phyloP scores from a whole-genome alignment of 495 filamentous ascomycete genomes.

The Aspergillus ostianus region DNA sequence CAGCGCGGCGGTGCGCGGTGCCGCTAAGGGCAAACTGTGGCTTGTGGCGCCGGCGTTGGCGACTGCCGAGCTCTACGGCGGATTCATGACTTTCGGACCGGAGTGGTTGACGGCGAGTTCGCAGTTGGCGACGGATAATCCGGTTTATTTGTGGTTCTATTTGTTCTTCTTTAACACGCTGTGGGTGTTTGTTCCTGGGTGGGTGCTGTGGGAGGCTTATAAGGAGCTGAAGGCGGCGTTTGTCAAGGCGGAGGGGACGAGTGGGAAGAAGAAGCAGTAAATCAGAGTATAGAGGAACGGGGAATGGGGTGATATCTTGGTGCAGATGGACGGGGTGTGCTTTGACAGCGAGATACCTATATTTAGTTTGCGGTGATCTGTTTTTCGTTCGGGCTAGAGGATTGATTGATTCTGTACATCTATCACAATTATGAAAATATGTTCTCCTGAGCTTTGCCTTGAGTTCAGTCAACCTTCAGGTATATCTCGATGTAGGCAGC shows the following conservation, averaged over 20 bases:
- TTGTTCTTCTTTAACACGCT: constrained; percentile 88
- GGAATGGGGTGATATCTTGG: neutral
- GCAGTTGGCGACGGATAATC: constrained; percentile 77
- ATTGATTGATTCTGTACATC: neutral
- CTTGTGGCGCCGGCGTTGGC: constrained; percentile 73
- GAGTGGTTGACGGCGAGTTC: constrained; percentile 82
- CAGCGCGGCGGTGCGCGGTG: constrained; percentile 17
- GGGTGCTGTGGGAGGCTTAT: constrained; percentile 68
- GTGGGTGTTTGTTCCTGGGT: constrained; percentile 81
- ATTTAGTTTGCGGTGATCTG: neutral
- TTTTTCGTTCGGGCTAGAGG: neutral
- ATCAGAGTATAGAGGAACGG: too few species aligned
- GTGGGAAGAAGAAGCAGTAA: constrained; percentile 1
- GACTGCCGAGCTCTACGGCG: constrained; percentile 93
- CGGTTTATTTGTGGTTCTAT: constrained; percentile 86
- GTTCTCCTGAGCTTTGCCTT: too few species aligned
- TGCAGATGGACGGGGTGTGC: neutral
- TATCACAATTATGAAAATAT: too few species aligned
- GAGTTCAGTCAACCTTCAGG: too few species aligned
- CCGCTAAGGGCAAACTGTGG: constrained; percentile 58
- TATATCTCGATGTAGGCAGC: too few species aligned
- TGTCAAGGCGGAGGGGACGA: constrained; percentile 10
- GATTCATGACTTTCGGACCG: constrained; percentile 94
- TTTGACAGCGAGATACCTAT: neutral
- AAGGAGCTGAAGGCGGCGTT: constrained; percentile 60